Evolutionary conservation across 2,329 filamentous ascomycete species (phyloP).

Genomic region (Fusarium beomiforme): DNA sequence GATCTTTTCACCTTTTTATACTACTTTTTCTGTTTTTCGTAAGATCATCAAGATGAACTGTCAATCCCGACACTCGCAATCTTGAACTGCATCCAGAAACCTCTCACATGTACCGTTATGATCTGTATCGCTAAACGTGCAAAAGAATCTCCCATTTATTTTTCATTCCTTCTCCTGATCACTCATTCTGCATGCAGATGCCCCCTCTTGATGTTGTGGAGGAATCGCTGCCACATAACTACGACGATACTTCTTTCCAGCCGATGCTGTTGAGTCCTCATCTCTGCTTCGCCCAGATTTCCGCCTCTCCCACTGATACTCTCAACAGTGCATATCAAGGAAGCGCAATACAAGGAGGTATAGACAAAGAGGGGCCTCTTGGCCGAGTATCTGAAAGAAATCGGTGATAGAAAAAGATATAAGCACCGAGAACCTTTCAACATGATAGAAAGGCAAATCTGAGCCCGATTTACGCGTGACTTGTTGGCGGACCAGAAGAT

Average conservation of each 20-base stretch:
- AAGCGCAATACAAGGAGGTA: not conserved
- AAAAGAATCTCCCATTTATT: not conserved
- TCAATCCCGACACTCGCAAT: not conserved
- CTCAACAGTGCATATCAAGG: not conserved
- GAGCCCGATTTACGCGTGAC: not conserved
- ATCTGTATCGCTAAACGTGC: not conserved
- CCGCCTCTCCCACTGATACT: not conserved
- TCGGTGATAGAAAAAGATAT: not conserved
- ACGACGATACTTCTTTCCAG: not conserved
- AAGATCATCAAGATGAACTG: not conserved
- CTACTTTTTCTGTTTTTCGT: slow-evolving; percentile 8
- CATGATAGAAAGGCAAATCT: not conserved
- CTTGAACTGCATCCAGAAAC: not conserved
- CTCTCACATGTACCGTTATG: not conserved
- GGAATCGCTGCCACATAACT: not conserved
- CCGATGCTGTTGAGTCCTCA: not conserved
- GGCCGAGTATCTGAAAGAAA: not conserved
- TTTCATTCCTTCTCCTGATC: not conserved
- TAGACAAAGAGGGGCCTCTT: not conserved
- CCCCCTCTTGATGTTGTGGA: not conserved
- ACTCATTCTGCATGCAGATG: not conserved
- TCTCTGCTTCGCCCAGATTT: not conserved
- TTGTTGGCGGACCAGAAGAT: slow-evolving; percentile 39
- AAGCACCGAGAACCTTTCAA: not conserved
- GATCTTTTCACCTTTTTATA: slow-evolving; percentile 11